A percentile compares a stretch with the other conserved stretches of the same genome.
Evolutionary conservation across 2,329 filamentous ascomycete genomes (phyloP).

Genomic region (Fusarium redolens): DNA sequence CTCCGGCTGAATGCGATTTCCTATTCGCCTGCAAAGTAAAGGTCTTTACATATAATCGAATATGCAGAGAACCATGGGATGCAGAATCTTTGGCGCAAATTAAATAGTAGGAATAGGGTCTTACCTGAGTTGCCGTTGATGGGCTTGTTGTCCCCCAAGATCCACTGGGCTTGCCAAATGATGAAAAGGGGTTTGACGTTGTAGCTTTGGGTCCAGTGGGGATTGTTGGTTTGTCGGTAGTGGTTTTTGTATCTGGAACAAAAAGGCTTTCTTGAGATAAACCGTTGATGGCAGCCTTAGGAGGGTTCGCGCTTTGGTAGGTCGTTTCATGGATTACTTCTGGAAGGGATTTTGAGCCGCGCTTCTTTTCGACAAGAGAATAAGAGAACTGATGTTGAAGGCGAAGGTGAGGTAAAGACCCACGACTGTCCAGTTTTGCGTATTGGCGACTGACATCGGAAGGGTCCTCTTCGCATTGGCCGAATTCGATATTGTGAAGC

Average conservation of each 20-base stretch:
- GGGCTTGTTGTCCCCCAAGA: constrained; percentile 11
- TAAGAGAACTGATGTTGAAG: constrained; percentile 67
- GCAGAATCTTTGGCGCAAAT: constrained; percentile 44
- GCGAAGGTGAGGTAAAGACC: constrained; percentile 59
- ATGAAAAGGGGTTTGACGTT: constrained; percentile 25
- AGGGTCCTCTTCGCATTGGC: constrained; percentile 50
- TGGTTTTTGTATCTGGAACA: constrained; percentile 32
- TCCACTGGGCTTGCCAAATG: constrained; percentile 11
- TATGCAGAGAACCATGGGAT: constrained; percentile 27
- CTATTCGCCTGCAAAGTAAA: constrained; percentile 36
- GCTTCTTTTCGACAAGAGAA: constrained; percentile 69
- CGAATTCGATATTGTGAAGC: constrained; percentile 66
- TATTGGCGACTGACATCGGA: constrained; percentile 53
- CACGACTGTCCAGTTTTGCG: constrained; percentile 58
- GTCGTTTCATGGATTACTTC: constrained; percentile 68
- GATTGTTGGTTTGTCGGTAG: constrained; percentile 5
- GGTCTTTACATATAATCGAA: constrained; percentile 13
- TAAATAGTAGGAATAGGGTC: constrained; percentile 30
- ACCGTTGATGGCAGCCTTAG: constrained; percentile 25
- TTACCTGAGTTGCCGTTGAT: constrained; percentile 42
- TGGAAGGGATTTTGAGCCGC: constrained; percentile 62
- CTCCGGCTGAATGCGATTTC: constrained; percentile 43
- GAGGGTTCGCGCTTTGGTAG: constrained; percentile 52
- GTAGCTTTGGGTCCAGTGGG: constrained; percentile 15
- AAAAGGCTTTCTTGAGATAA: constrained; percentile 47